Evolutionary conservation across 2,329 filamentous ascomycete genomes (phyloP).

Genomic region (Clarireedia hainanense): DNA sequence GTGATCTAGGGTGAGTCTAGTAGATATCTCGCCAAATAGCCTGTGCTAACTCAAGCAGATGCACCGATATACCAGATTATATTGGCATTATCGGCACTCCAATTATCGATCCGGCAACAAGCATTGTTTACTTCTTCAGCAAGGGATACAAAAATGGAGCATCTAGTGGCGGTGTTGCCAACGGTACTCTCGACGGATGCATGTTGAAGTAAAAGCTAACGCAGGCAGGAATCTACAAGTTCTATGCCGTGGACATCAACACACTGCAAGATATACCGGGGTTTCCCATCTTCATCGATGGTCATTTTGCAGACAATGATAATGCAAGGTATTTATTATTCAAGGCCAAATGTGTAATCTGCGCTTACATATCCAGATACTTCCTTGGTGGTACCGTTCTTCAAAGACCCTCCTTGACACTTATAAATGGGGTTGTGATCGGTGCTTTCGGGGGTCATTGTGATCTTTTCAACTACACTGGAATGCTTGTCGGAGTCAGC

Average conservation of each 20-base stretch:
- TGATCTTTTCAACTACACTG: slow-evolving; percentile 39
- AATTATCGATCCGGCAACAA: slow-evolving; percentile 15
- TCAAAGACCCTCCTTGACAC: slow-evolving; percentile 35
- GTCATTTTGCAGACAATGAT: slow-evolving; percentile 38
- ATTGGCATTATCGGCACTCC: slow-evolving; percentile 18
- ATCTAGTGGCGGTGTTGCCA: slow-evolving; percentile 20
- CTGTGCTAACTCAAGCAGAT: slow-evolving; percentile 23
- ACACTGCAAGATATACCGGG: slow-evolving; percentile 31
- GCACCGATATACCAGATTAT: slow-evolving; percentile 20
- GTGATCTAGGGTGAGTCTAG: slow-evolving; percentile 26
- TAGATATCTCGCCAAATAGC: no score
- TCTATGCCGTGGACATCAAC: slow-evolving; percentile 29
- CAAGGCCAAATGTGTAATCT: no score
- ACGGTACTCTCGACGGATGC: slow-evolving; percentile 11
- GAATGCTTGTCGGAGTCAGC: slow-evolving; percentile 28
- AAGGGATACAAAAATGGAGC: slow-evolving; percentile 15
- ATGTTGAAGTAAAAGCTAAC: background rate
- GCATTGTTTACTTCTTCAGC: slow-evolving; percentile 18
- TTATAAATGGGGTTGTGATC: slow-evolving; percentile 36
- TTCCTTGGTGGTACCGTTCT: slow-evolving; percentile 39
- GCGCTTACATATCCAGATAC: slow-evolving; percentile 24
- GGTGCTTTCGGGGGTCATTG: slow-evolving; percentile 42
- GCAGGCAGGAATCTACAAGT: slow-evolving; percentile 22
- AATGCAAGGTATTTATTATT: slow-evolving; percentile 25
- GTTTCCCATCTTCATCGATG: slow-evolving; percentile 39